These are phyloP conservation scores for Fagus sylvatica DNA, from an alignment of 306 rosid genomes.

Conservation along the genomic window DNA sequence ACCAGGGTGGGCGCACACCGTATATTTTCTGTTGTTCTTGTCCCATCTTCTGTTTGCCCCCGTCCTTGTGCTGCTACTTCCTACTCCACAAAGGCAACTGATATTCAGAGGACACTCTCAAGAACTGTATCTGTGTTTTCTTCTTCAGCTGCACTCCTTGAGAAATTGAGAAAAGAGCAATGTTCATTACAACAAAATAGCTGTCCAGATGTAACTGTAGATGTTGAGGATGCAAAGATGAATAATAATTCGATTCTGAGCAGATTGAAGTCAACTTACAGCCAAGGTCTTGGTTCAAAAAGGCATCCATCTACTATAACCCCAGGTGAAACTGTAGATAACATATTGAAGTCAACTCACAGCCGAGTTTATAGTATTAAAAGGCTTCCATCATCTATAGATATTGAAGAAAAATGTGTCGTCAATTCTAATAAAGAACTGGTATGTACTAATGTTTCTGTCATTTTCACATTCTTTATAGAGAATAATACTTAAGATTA, in stretches of 20 bases:
- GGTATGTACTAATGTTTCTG: slow-evolving; percentile 47
- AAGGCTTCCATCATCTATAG: slow-evolving; percentile 30
- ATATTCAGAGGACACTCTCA: slow-evolving; percentile 68
- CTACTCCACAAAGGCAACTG: slow-evolving; percentile 47
- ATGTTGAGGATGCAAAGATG: slow-evolving; percentile 26
- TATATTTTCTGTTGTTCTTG: slow-evolving; percentile 82
- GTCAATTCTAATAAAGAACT: slow-evolving; percentile 38
- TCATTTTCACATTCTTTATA: slow-evolving; percentile 8
- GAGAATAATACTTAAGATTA: slow-evolving; percentile 11
- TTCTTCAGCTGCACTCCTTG: slow-evolving; percentile 91
- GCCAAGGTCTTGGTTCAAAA: slow-evolving; percentile 48
- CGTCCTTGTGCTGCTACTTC: slow-evolving; percentile 17
- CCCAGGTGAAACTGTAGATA: slow-evolving; percentile 23
- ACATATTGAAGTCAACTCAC: slow-evolving; percentile 55
- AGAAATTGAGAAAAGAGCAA: slow-evolving; percentile 71
- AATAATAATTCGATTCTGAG: slow-evolving; percentile 48
- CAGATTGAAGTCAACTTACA: slow-evolving; percentile 64
- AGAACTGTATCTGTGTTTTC: slow-evolving; percentile 83
- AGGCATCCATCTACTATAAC: slow-evolving; percentile 17
- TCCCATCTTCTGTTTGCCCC: slow-evolving; percentile 74
- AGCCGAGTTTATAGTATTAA: slow-evolving; percentile 48
- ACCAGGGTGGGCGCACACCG: slow-evolving; percentile 82
- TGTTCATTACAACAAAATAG: slow-evolving; percentile 43
- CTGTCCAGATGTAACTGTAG: slow-evolving; percentile 51
- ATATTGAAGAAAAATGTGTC: slow-evolving; percentile 33